phyloP scores from a whole-genome alignment of 202 grass and related monocot species.

The Tripidium arundinaceum region DNA sequence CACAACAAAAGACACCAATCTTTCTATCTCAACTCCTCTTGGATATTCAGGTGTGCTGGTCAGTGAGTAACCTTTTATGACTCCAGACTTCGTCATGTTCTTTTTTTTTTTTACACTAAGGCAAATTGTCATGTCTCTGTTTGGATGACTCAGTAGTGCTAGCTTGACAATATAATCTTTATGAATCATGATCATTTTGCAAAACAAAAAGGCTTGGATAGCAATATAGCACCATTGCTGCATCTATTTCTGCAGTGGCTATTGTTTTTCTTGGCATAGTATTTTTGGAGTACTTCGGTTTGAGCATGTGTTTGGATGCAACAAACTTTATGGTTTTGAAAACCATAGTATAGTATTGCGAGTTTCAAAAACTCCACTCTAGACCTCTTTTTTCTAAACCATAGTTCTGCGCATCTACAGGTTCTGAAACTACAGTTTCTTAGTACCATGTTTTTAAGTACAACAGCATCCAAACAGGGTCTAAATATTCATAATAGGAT shows the following conservation, averaged over 20 bases:
- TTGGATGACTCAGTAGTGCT: background rate
- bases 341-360: background rate
- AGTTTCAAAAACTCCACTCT: background rate
- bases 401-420: background rate
- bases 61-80: background rate
- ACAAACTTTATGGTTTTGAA: background rate
- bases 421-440: background rate
- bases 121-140: background rate
- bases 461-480: background rate
- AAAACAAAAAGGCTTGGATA: background rate
- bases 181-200: background rate
- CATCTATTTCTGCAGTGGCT: background rate
- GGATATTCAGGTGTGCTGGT: background rate
- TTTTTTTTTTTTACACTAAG: background rate
- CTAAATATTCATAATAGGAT: slow-evolving; percentile 2
- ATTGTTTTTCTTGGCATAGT: background rate
- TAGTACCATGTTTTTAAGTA: background rate
- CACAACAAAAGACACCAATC: background rate
- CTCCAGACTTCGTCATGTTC: background rate
- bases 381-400: background rate
- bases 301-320: background rate
- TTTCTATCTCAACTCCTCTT: background rate
- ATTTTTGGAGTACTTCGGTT: too few relatives aligned
- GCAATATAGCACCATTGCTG: background rate
- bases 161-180: background rate